Evolutionary conservation across 192 early-diverging fungal genomes (phyloP).

Genomic region (Coemansia sp.): DNA sequence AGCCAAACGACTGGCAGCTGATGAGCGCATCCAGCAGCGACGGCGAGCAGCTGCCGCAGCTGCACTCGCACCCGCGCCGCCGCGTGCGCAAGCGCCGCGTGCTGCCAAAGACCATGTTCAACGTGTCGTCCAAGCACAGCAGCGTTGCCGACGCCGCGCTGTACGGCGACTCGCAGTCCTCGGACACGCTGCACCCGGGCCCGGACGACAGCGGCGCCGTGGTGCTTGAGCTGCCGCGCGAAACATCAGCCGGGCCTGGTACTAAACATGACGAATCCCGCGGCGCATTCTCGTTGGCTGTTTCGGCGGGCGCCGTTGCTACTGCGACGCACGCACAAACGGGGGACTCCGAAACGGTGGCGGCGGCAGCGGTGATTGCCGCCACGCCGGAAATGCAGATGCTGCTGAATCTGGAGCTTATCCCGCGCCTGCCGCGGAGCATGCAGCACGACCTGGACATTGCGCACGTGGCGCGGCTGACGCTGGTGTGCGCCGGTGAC

Average conservation of each 20-base stretch:
- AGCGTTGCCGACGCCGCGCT: not conserved
- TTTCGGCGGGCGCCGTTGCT: too few relatives aligned
- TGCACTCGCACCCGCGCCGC: slow-evolving; percentile 21
- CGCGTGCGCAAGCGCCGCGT: slow-evolving; percentile 51
- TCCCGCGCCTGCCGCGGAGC: slow-evolving; percentile 31
- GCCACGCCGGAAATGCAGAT: slow-evolving; percentile 13
- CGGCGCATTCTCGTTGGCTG: not conserved
- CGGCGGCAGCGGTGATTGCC: not conserved
- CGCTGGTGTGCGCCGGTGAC: slow-evolving; percentile 34
- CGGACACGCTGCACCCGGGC: slow-evolving; percentile 18
- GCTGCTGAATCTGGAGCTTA: slow-evolving; percentile 13
- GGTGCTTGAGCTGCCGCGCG: not conserved
- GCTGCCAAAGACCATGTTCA: slow-evolving; percentile 40
- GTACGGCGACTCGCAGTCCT: slow-evolving; percentile 3
- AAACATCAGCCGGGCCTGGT: not conserved
- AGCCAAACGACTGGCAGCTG: slow-evolving; percentile 47
- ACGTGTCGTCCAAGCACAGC: slow-evolving; percentile 10
- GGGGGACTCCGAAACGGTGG: not conserved
- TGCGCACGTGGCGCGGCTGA: slow-evolving; percentile 23
- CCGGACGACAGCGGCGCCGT: not conserved
- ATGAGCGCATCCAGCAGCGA: slow-evolving; percentile 47
- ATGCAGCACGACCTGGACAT: slow-evolving; percentile 18
- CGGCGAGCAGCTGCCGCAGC: slow-evolving; percentile 17
- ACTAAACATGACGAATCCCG: not conserved
- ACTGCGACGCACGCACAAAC: not conserved